Evolutionary conservation across 148 eudicot genomes (phyloP).

Genomic region (Chenopodium album): DNA sequence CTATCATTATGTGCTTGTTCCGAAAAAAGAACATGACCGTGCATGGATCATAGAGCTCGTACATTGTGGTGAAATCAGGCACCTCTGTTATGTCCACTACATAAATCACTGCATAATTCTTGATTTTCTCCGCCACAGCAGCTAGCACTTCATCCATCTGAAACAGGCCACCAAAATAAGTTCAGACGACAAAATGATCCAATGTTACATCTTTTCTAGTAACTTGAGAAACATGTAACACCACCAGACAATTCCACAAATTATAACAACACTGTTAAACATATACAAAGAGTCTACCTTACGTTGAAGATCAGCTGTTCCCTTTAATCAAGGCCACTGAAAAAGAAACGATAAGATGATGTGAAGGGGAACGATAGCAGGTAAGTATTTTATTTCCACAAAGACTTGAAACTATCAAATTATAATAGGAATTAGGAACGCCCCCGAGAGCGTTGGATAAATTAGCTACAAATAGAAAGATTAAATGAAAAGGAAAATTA

Average conservation of each 20-base stretch:
- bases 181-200: neutral
- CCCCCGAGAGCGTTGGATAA: too few relatives aligned
- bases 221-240: neutral
- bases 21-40: conserved; percentile 33
- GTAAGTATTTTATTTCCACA: neutral
- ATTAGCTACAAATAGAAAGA: too few relatives aligned
- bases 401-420: neutral
- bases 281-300: conserved; percentile 15
- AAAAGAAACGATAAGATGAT: conserved; percentile 22
- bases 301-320: neutral
- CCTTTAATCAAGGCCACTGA: conserved; percentile 8
- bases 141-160: conserved; percentile 35
- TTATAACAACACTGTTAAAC: neutral
- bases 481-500: too few relatives aligned
- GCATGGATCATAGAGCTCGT: conserved; percentile 29
- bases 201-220: neutral
- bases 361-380: conserved; percentile 12
- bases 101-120: conserved; percentile 28
- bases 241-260: neutral
- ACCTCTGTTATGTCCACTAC: conserved; percentile 28
- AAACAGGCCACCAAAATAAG: neutral
- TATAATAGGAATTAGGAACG: too few relatives aligned
- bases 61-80: conserved; percentile 34
- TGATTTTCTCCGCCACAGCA: conserved; percentile 25
- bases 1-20: conserved; percentile 35